Evolutionary conservation across 1,284 basidiomycete genomes (phyloP), one percentile per base, ranked within the genome.

Genomic region (Puccinia brachypodii): DNA sequence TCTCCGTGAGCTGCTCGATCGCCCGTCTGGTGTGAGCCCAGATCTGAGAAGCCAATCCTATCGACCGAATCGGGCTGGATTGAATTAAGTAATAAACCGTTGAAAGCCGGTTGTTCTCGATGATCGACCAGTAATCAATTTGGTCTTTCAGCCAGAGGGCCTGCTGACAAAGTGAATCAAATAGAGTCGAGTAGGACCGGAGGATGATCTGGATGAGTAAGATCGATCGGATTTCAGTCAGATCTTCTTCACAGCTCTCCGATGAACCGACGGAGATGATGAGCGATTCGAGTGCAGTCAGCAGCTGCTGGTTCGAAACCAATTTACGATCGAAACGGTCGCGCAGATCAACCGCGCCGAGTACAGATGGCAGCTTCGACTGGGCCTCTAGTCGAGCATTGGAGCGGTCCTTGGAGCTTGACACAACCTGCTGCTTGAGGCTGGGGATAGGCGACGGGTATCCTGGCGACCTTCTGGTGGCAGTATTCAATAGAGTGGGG

Each of bases 71-170:
- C 19, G 76, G 76, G 13, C 71, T 58, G 33, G 76, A 69, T 60
- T 69, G 76, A 11, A 79, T 28, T 31, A 79, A 66, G 40, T 76
- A 76, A 50, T 64, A 76, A 11, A 28, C 31, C 1, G 62, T 42
- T 53, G 60, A 68, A 11, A 66, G n/a, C 25, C 31, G 60, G 44
- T 76, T 60, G 40, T 44, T 64, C 25, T 76, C 60, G 28, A 76
- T 50, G n/a, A 19, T 50, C 9, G 42, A 66, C 75, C 75, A 76
- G 42, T 66, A 76, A 36, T 66, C 42, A 4, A 76, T 76, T 33
- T 64, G 75, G n/a, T 76, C 75, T 25, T 44, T 66, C 6, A 76
- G 22, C 42, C 60, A 22, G 31, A 47, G 47, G 60, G 60, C 25
- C 33, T 66, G 75, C 9, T 47, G 62, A 19, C 60, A 64, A 25